Evolutionary conservation across 192 early-diverging fungal species (phyloP), one percentile per base, ranked within the genome.

Genomic region (Backusella morwellensis): DNA sequence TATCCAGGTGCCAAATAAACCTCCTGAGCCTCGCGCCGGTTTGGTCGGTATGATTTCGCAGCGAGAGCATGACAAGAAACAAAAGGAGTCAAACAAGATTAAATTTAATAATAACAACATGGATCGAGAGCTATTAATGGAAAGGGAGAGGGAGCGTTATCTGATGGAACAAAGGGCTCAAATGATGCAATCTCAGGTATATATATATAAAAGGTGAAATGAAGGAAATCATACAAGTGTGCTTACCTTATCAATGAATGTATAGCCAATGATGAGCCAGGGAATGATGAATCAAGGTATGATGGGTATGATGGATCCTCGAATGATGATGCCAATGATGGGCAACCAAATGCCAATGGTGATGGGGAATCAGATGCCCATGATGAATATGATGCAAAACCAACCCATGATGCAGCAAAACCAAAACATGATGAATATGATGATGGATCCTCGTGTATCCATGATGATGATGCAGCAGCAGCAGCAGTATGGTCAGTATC

Each of bases 11-110:
- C 82, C 82, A 19, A 75, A 77, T 68, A 80, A 81, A 42, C 82
- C 79, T 29, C 77, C 79, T 32, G 82, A 84, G 35, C 82, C 82
- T 11, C 71, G 79, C 2, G 66, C 82, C 56, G 82, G 82, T 21
- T 32, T 84, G 2, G 74, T 84, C 4, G 82, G 82, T 11, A 78
- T 84, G 76, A 84, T 84, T 29, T 77, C 82, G 2, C 82, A 84
- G 35, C 63, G 73, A 17, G 82, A 84, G 54, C 19, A 69, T 14
- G 79, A 80, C 7, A 80, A 78, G 56, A 84, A 84, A 32, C 77
- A 77, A 50, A 75, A 73, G 23, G 68, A 63, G 3, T 4, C 56
- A 26, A 77, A 63, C 63, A 77, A 79, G 17, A 75, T 47, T 21
- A 54, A 69, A 19, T 35, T 77, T 1, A 63, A 63, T 29, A 29